Percentiles rank a stretch among this genome's conserved stretches.
Evolutionary conservation across 352 stramenopile genomes (phyloP).

Genomic region (Bremia lactucae): DNA sequence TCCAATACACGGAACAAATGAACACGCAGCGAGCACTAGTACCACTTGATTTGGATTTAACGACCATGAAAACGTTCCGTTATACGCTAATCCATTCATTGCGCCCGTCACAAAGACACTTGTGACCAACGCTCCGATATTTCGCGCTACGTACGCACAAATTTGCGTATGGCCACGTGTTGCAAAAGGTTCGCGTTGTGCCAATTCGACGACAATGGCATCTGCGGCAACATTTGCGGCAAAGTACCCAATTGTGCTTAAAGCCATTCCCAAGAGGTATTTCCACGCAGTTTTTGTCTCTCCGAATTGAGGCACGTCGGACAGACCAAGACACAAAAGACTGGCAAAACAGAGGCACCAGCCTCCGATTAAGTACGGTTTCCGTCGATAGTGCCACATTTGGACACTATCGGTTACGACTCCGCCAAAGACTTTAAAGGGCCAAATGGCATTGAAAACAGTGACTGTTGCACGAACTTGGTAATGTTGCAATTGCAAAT

Average conservation of each 20-base stretch:
- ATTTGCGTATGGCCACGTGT: conserved; percentile 50
- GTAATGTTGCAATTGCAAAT: conserved; percentile 53
- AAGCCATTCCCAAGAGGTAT: conserved; percentile 60
- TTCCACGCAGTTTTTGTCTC: conserved; percentile 26
- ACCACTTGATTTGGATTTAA: conserved; percentile 20
- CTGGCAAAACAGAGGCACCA: conserved; percentile 34
- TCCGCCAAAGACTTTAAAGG: conserved; percentile 55
- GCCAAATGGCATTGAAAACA: conserved; percentile 53
- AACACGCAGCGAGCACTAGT: conserved; percentile 23
- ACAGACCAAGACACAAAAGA: conserved; percentile 27
- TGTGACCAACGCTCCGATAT: conserved; percentile 33
- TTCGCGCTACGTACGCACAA: conserved; percentile 32
- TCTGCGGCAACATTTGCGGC: conserved; percentile 80
- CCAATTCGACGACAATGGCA: conserved; percentile 64
- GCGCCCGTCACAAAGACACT: conserved; percentile 35
- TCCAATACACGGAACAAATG: conserved; percentile 32
- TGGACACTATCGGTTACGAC: conserved; percentile 53
- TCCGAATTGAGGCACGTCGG: neutral
- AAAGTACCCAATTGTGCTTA: conserved; percentile 80
- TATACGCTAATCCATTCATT: conserved; percentile 52
- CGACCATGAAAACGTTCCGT: conserved; percentile 42
- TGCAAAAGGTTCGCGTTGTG: conserved; percentile 45
- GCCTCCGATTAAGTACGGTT: conserved; percentile 56
- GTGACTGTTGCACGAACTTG: conserved; percentile 35
- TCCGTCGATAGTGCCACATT: conserved; percentile 47